A percentile compares a stretch with the other conserved stretches of the same genome.
These are phyloP conservation scores for Ceratobasidium sp. DNA, from an alignment of 1,284 basidiomycete genomes.

Conservation along the genomic window DNA sequence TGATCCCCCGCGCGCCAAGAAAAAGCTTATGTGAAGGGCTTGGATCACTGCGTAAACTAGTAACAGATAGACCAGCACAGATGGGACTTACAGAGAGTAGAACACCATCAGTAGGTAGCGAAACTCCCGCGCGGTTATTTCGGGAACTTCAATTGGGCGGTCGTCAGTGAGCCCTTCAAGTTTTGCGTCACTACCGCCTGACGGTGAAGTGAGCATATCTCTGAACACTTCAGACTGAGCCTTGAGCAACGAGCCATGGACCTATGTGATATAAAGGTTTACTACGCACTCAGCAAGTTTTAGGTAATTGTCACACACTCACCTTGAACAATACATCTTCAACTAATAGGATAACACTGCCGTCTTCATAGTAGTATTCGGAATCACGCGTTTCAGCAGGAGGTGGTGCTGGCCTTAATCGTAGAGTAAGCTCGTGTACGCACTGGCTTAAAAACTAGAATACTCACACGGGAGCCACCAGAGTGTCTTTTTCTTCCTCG, in stretches of 20 bases:
- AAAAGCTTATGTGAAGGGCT: constrained; percentile 16
- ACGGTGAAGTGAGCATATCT: constrained; percentile 4
- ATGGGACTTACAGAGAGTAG: constrained; percentile 9
- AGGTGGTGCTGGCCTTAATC: no score
- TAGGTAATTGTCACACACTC: no score
- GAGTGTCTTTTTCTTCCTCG: no score
- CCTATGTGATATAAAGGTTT: neutral
- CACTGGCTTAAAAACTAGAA: neutral
- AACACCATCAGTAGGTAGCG: constrained; percentile 17
- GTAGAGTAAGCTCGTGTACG: no score
- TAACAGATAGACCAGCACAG: neutral
- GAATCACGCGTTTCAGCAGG: no score
- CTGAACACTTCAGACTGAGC: neutral
- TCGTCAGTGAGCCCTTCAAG: neutral
- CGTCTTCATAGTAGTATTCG: no score
- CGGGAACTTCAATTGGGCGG: neutral
- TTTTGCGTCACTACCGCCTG: neutral
- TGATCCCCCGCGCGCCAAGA: neutral
- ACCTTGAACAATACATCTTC: no score
- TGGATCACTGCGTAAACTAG: neutral
- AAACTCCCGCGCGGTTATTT: neutral
- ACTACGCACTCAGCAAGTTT: no score
- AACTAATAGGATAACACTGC: no score
- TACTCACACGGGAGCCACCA: no score
- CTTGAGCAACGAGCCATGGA: constrained; percentile 7